A percentile compares a stretch with the other conserved stretches of the same genome.
phyloP scores from a whole-genome alignment of 495 filamentous ascomycete species.

The Clohesyomyces aquaticus region DNA sequence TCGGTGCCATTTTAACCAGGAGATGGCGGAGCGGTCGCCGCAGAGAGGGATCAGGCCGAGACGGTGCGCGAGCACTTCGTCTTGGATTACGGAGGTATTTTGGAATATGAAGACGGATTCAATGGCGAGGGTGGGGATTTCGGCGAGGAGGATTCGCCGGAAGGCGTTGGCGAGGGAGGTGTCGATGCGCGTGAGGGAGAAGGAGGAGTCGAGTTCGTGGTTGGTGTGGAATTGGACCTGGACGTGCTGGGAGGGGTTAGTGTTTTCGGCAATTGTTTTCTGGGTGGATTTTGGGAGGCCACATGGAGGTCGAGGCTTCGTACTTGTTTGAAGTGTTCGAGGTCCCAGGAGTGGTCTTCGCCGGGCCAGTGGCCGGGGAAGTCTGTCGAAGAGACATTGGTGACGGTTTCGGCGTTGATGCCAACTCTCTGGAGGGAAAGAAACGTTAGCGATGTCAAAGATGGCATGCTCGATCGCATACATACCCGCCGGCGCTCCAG shows the following conservation, averaged over 20 bases:
- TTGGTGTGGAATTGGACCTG: constrained; percentile 81
- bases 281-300: no score
- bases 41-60: constrained; percentile 89
- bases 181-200: constrained; percentile 90
- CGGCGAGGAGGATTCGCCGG: constrained; percentile 93
- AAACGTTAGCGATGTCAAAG: neutral
- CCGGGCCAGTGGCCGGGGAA: constrained; percentile 89
- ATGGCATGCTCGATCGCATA: neutral
- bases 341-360: constrained; percentile 85
- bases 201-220: constrained; percentile 71
- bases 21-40: constrained; percentile 72
- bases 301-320: constrained; percentile 24
- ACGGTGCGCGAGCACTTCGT: constrained; percentile 89
- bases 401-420: constrained; percentile 85
- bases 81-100: constrained; percentile 96
- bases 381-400: constrained; percentile 83
- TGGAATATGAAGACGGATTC: constrained; percentile 87
- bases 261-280: neutral
- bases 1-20: constrained; percentile 77
- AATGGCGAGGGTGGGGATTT: constrained; percentile 92
- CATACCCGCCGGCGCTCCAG: constrained; percentile 42
- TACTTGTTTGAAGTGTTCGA: constrained; percentile 71
- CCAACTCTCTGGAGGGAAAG: constrained; percentile 79
- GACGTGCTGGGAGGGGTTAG: constrained; percentile 56
- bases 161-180: constrained; percentile 96